Evolutionary conservation across 2,329 filamentous ascomycete genomes (phyloP), one percentile per base, ranked within the genome.

Genomic region (Sphaerulina populicola): DNA sequence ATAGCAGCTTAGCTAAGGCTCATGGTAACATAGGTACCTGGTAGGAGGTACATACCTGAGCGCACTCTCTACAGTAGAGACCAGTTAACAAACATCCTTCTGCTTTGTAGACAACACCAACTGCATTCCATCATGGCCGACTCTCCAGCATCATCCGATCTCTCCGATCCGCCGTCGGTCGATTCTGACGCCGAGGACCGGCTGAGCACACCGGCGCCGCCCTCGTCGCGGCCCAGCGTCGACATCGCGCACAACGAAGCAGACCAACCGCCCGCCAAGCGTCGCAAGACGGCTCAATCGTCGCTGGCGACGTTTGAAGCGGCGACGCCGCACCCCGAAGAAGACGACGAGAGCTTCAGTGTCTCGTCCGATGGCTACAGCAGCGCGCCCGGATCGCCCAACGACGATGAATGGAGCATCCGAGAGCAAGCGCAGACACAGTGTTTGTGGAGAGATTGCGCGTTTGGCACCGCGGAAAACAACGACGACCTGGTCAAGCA

Each of bases 321-420:
- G 37, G 59, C 55, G 31, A 61, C 61, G 12, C 54, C 56, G 9
- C 60, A 59, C 21, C 58, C 57, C 4, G 62, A 66, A 21, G 58
- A 63, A 15, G 68, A 78, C 60, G 71, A 81, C 46, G 86, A 89
- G 48, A 83, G 53, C 51, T 56, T 66, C 55, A 62, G 59, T 38
- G 49, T 97, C 54, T 95, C 89, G 6, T 88, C 87, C 47, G 93
- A 98, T 70, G 94, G 87, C 44, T 90, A 87, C 31, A 88, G 88
- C 68, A 89, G 66, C 76, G 84, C 70, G 69, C 86, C 72, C 66
- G 85, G 64, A 53, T 74, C 73, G 42, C 73, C 74, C 49, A 67
- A 72, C 54, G 62, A 71, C 60, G 63, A 66, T 44, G 69, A 70
- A 57, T 73, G 72, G 49, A 67, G 71, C 44, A 49, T 68, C 44